phyloP scores from a whole-genome alignment of 225 moss, liverwort and hornwort genomes.

The Marchantia paleacea region DNA sequence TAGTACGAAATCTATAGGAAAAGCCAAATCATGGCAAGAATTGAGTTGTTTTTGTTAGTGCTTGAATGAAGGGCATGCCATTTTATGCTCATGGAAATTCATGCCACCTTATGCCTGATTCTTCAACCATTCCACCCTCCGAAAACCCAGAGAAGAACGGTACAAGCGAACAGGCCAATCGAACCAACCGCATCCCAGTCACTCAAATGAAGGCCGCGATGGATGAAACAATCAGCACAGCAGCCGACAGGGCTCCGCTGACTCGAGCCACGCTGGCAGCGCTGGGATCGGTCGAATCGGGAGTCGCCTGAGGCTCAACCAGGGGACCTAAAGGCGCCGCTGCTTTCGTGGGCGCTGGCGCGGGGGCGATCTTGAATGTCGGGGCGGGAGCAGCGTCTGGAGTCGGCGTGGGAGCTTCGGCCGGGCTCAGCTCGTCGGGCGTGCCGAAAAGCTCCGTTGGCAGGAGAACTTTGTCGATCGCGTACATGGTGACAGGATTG shows the following conservation, averaged over 20 bases:
- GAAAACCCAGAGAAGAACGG: no score
- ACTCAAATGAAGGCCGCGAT: not conserved
- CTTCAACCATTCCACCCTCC: not conserved
- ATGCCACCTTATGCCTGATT: not conserved
- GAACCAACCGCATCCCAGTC: not conserved
- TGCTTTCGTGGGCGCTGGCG: not conserved
- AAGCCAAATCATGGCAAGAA: slow-evolving; percentile 15
- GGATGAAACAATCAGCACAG: not conserved
- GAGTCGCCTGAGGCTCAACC: not conserved
- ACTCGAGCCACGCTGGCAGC: slow-evolving; percentile 4
- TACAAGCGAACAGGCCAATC: no score
- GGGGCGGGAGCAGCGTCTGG: not conserved
- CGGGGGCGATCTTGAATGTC: not conserved
- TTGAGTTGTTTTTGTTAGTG: not conserved
- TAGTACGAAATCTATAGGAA: not conserved
- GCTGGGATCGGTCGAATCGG: not conserved
- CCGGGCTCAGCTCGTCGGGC: slow-evolving; percentile 24
- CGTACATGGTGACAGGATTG: slow-evolving; percentile 30
- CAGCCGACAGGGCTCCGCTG: not conserved
- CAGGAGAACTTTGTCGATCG: slow-evolving; percentile 31
- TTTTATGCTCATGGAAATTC: not conserved
- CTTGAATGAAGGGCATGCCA: not conserved
- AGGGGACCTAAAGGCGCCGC: not conserved
- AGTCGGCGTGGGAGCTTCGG: slow-evolving; percentile 13
- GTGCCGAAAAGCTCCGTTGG: slow-evolving; percentile 37